phyloP scores from a whole-genome alignment of 768 basidiomycete genomes.

The Lyophyllum semitale region DNA sequence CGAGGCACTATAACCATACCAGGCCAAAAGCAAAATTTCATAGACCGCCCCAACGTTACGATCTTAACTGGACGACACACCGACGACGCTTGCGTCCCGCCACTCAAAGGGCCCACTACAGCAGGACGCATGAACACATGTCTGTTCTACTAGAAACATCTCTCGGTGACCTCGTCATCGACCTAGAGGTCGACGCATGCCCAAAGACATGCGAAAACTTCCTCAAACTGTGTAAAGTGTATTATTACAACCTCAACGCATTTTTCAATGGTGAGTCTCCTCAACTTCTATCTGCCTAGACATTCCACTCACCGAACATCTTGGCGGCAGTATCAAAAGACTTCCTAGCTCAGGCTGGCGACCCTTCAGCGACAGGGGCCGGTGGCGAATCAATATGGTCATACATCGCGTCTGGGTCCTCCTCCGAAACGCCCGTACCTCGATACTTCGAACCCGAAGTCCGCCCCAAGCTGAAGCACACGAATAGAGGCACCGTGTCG shows the following conservation, averaged over 20 bases:
- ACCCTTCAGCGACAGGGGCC: constrained; percentile 91
- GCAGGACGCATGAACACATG: constrained; percentile 47
- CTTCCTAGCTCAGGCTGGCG: constrained; percentile 95
- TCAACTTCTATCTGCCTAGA: neutral
- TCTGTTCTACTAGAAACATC: constrained; percentile 97
- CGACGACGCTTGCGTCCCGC: neutral
- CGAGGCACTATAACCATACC: neutral
- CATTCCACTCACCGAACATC: neutral
- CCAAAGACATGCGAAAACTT: constrained; percentile 95
- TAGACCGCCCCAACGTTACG: too few relatives aligned
- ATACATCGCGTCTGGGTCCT: constrained; percentile 54
- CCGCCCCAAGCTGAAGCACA: constrained; percentile 81
- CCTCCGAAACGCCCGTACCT: constrained; percentile 36
- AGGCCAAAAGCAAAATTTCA: too few relatives aligned
- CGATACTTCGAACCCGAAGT: constrained; percentile 91
- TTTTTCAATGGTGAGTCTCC: constrained; percentile 90
- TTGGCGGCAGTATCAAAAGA: constrained; percentile 86
- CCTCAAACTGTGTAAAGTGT: constrained; percentile 94
- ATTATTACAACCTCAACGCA: constrained; percentile 95
- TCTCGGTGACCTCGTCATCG: constrained; percentile 94
- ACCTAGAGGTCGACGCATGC: constrained; percentile 88
- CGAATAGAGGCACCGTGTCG: constrained; percentile 83
- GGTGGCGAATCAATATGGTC: constrained; percentile 93
- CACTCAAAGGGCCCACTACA: neutral
- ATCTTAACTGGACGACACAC: neutral